Evolutionary conservation across 257 asterid species (phyloP).

Genomic region (Solanum appendiculatum): DNA sequence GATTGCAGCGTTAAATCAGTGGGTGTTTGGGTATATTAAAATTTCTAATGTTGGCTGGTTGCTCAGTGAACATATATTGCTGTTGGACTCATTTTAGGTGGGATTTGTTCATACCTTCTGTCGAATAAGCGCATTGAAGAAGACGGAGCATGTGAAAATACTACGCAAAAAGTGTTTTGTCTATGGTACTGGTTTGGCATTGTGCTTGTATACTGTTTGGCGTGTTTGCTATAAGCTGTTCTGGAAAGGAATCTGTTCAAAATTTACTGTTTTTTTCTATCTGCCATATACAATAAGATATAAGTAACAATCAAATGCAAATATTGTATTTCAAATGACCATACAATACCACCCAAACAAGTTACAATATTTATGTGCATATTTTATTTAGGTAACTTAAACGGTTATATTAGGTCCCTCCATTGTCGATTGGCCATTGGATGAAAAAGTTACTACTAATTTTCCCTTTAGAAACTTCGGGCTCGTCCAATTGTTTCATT

Average conservation of each 20-base stretch:
- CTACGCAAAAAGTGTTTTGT: neutral
- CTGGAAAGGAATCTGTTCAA: neutral
- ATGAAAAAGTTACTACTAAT: neutral
- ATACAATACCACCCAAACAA: neutral
- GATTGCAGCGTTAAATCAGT: neutral
- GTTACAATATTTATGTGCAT: neutral
- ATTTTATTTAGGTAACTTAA: neutral
- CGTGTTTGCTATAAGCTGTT: neutral
- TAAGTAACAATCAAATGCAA: neutral
- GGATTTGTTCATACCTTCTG: neutral
- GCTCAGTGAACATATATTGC: neutral
- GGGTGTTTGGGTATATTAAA: neutral
- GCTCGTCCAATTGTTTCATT: neutral
- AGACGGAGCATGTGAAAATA: neutral
- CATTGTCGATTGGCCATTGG: neutral
- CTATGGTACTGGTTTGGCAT: neutral
- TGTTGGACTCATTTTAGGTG: neutral
- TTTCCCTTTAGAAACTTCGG: neutral
- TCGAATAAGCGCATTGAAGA: neutral
- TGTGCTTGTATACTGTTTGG: neutral
- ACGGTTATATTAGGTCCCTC: neutral
- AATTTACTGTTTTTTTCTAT: neutral
- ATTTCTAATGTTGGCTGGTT: neutral
- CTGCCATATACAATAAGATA: neutral
- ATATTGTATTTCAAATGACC: neutral